Evolutionary conservation across 108 stramenopile genomes (phyloP), one percentile per base, ranked within the genome.

Genomic region (Cylindrotheca fusiformis): DNA sequence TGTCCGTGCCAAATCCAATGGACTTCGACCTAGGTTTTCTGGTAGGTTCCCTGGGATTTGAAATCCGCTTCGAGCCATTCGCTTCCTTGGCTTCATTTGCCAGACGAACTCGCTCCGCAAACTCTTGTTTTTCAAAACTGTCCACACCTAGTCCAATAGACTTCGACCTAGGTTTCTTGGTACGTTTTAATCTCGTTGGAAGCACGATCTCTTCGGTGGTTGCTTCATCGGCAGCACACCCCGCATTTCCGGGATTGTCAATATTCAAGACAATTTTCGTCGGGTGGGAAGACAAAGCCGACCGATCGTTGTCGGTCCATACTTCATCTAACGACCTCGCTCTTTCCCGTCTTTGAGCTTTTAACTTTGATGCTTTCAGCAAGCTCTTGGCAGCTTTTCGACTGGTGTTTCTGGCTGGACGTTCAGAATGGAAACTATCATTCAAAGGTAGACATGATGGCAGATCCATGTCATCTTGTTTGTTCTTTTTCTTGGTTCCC

Each of bases 191-290:
- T 41, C 36, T 6, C 6, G 14, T 41, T 14, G 36, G 36, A 41
- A 41, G 36, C 10, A 41, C 36, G 36, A 41, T 41, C 14, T 41
- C 36, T 10, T 41, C 36, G 6, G 6, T 6, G 10, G 36, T 6
- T 41, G 36, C 10, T 6, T 41, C 36, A 10, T 6, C 36, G n/a
- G n/a, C n/a, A n/a, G n/a, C n/a, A n/a, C n/a, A n/a, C n/a, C n/a
- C n/a, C n/a, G n/a, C n/a, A n/a, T 41, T 41, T 41, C 36, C 36
- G 6, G 36, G 36, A 14, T 41, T 14, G 10, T 41, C n/a, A n/a
- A n/a, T n/a, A n/a, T 41, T 41, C 36, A 41, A 41, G 36, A 41
- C 36, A 41, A 41, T 41, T 41, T 41, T 41, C 36, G 36, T 41
- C 36, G 36, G 36, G 36, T 6, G 14, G 36, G 14, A 6, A 41